These are phyloP conservation scores for Prunus dulcis DNA, from an alignment of 306 rosid species.

Conservation along the genomic window DNA sequence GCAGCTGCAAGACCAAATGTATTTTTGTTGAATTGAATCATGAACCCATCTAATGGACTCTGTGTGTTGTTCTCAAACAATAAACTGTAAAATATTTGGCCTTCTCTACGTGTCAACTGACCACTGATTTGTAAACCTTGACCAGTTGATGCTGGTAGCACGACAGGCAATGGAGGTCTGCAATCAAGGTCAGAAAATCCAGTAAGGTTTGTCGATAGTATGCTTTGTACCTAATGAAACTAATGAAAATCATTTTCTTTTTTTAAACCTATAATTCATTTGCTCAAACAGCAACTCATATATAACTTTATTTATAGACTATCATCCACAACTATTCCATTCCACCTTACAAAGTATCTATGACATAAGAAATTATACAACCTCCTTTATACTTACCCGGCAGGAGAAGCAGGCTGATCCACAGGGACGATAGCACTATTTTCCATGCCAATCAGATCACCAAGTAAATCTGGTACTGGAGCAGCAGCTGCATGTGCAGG, in stretches of 20 bases:
- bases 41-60: conserved; percentile 83
- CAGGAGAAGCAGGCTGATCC: conserved; percentile 72
- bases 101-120: conserved; percentile 68
- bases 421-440: conserved; percentile 67
- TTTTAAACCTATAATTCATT: background rate
- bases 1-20: conserved; percentile 94
- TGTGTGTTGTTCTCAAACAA: conserved; percentile 84
- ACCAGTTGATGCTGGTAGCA: conserved; percentile 78
- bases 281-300: background rate
- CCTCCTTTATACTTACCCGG: conserved; percentile 58
- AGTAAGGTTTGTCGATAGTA: conserved; percentile 19
- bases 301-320: background rate
- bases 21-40: conserved; percentile 98
- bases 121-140: conserved; percentile 99
- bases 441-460: conserved; percentile 89
- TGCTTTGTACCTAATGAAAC: conserved; percentile 2
- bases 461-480: conserved; percentile 89
- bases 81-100: conserved; percentile 79
- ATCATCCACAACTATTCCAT: background rate
- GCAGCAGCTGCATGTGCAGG: conserved; percentile 58
- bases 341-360: background rate
- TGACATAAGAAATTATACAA: background rate
- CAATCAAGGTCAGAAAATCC: conserved; percentile 30
- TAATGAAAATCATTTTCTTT: background rate
- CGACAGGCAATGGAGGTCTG: conserved; percentile 83